Base-by-base conservation (phyloP, 2,329 filamentous ascomycete genomes). In the Diaporthe humulicola region DNA sequence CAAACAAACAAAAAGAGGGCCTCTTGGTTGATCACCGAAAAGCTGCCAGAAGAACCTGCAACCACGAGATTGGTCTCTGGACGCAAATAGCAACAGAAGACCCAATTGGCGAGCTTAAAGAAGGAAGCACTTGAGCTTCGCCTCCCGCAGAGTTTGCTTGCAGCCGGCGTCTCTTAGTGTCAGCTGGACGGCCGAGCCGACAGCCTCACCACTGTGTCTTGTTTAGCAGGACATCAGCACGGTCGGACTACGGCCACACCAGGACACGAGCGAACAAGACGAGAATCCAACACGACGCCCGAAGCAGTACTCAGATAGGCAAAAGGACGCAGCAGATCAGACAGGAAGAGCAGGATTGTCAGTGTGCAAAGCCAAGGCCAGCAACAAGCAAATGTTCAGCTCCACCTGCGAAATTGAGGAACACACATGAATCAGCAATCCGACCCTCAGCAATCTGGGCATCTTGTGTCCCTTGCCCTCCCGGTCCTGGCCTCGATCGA, bases 391-490 rank as follows among this genome's bases (percentile, higher is more conserved):
- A 40, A 54, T 54, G 48, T 40, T 30, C 33, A 69, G 48, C 64
- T 69, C 64, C 64, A 69, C 64, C 45, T 54, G 64, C 33, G 64
- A 69, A 50, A 69, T 69, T 69, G 64, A 67, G 64, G 64, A 67
- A 67, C 45, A 67, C 61, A 67, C 64, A 67, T 67, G 64, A 67
- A 67, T 67, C 64, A 69, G 64, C 64, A 52, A 69, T 52, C 48
- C 33, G 64, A 69, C 64, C 64, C 64, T 69, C 64, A 69, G 64
- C 64, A 69, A 69, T 69, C 45, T 67, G 64, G 64, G 45, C 45
- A 36, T 15, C 12, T 38, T 60, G n/a, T n/a, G n/a, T n/a, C n/a
- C n/a, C 3, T 67, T 4, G 22, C 19, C 60, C 40, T 64, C 38
- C 60, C 60, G 17, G 38, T 22, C 60, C 60, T 45, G 40, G 40